Evolutionary conservation across 2,329 filamentous ascomycete genomes (phyloP).

Genomic region (Trichoderma gracile): DNA sequence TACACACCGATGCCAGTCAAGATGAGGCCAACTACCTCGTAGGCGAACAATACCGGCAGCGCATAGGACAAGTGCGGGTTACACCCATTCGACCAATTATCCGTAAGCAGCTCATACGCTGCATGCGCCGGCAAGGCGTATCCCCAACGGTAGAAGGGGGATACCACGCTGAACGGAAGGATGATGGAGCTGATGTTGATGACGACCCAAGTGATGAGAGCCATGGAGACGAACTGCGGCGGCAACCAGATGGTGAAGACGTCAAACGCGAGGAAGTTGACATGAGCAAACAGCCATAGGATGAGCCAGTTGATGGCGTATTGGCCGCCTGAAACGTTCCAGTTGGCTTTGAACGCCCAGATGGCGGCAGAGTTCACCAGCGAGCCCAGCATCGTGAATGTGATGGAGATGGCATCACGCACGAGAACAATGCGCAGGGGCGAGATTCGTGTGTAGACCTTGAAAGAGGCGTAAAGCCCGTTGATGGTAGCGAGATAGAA

Average conservation of each 20-base stretch:
- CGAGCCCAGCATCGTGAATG: constrained; percentile 29
- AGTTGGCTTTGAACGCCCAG: constrained; percentile 28
- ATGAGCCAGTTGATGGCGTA: constrained; percentile 30
- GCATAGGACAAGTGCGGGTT: constrained; percentile 30
- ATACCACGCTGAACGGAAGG: constrained; percentile 28
- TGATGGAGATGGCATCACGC: constrained; percentile 27
- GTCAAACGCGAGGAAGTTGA: constrained; percentile 30
- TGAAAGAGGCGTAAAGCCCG: constrained; percentile 31
- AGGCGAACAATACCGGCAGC: constrained; percentile 30
- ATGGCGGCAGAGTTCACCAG: constrained; percentile 27
- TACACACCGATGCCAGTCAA: constrained; percentile 27
- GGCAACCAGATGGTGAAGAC: constrained; percentile 33
- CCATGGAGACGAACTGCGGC: constrained; percentile 30
- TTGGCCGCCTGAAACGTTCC: constrained; percentile 26
- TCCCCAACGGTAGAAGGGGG: constrained; percentile 29
- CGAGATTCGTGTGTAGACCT: constrained; percentile 26
- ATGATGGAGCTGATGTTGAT: constrained; percentile 30
- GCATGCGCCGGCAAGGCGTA: constrained; percentile 29
- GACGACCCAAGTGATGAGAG: constrained; percentile 29
- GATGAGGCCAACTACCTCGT: constrained; percentile 26
- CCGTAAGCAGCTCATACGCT: constrained; percentile 28
- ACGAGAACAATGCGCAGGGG: constrained; percentile 27
- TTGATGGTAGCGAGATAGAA: constrained; percentile 32
- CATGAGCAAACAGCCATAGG: constrained; percentile 30
- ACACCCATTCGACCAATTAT: constrained; percentile 30